Evolutionary conservation across 108 stramenopile genomes (phyloP).

Genomic region (Asterionellopsis glacialis): DNA sequence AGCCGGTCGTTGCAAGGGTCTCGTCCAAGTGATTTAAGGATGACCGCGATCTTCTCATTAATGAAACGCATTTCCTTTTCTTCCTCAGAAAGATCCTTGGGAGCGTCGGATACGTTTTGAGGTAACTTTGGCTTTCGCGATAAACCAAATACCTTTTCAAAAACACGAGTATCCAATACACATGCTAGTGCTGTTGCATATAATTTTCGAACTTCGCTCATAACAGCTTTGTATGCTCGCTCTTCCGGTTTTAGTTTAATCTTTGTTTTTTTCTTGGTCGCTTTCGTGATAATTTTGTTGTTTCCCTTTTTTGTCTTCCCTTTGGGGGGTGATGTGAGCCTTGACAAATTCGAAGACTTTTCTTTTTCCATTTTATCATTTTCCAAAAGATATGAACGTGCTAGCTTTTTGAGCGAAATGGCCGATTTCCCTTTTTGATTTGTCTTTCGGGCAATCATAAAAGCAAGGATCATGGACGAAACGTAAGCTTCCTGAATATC

Average conservation of each 20-base stretch:
- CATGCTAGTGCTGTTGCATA: slow-evolving; percentile 38
- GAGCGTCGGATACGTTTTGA: too few species aligned
- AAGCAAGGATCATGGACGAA: slow-evolving; percentile 17
- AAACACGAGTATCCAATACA: slow-evolving; percentile 16
- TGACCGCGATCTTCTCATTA: background rate
- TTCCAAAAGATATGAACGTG: too few species aligned
- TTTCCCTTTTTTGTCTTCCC: too few species aligned
- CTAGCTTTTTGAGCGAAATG: slow-evolving; percentile 16
- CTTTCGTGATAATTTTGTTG: too few species aligned
- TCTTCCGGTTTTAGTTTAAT: too few species aligned
- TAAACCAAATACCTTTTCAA: slow-evolving; percentile 16
- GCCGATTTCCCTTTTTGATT: slow-evolving; percentile 15
- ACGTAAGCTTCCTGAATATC: slow-evolving; percentile 48
- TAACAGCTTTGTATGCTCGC: too few species aligned
- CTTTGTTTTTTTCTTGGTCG: too few species aligned
- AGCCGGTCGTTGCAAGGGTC: background rate
- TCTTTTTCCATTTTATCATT: slow-evolving; percentile 11
- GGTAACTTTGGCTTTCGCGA: too few species aligned
- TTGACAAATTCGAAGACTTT: background rate
- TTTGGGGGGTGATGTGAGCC: too few species aligned
- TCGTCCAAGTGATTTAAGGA: background rate
- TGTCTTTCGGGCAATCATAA: background rate
- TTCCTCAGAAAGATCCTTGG: background rate
- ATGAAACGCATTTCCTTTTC: background rate
- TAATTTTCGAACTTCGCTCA: slow-evolving; percentile 21